Base-by-base conservation (phyloP, 805 yeast genomes). In the Saccharomycopsis sp. region DNA sequence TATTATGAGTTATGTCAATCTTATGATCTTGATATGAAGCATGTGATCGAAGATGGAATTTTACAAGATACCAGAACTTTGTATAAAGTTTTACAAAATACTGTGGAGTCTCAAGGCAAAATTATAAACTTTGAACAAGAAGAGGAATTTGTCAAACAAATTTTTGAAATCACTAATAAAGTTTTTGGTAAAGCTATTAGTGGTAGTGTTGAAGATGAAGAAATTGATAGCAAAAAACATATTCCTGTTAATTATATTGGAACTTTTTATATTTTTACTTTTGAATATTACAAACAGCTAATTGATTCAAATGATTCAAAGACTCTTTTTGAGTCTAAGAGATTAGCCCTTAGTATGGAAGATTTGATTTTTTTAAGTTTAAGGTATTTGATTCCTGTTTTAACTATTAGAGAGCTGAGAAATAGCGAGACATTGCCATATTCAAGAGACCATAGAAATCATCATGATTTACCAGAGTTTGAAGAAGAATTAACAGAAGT, bases 301-400 rank as follows among this genome's bases (percentile, higher is more conserved):
- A 30, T n/a, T 18, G 18, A 31, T n/a, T 14, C 26, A 10, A 23
- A 23, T 23, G 10, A 23, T 8, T 8, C 6, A 8, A 23, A 23
- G 10, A 10, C 10, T 8, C 10, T 6, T 23, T 6, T 8, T 23
- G 26, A 23, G 26, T 8, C 26, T 8, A n/a, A n/a, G n/a, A n/a
- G n/a, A n/a, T 10, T 23, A 8, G 10, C 26, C 6, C 10, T 35
- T 3, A 19, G 41, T 4, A 15, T 40, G 5, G 21, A 37, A 8
- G 55, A 57, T 4, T 56, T 69, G 2, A 55, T 72, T n/a, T 61
- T 66, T 31, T 44, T 68, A 21, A 65, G 64, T 35, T 47, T 74
- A 5, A 59, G 67, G 40, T 54, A 59, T 27, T 51, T 62, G 10
- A 55, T 75, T 4, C 75, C 76, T 4, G 56, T 49, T 19, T 49